Evolutionary conservation across 2,329 filamentous ascomycete genomes (phyloP).

Genomic region (Fusarium nanum): DNA sequence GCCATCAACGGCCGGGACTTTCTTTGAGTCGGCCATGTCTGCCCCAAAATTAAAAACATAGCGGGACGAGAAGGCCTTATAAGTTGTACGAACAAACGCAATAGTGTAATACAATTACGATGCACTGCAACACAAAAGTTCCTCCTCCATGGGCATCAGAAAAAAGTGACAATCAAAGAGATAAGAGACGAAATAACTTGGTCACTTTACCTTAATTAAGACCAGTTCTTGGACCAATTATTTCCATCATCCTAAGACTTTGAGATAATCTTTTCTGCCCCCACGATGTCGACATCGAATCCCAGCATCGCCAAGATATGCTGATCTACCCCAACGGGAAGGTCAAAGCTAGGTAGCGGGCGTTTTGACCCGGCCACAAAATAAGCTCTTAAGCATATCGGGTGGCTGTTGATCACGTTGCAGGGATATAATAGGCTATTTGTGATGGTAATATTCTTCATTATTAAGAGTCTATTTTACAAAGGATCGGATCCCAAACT

Average conservation of each 20-base stretch:
- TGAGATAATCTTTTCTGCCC: background rate
- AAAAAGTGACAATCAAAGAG: background rate
- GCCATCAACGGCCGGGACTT: slow-evolving; percentile 19
- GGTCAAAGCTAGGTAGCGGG: slow-evolving; percentile 10
- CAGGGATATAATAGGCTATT: slow-evolving; percentile 3
- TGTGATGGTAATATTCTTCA: background rate
- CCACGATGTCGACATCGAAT: slow-evolving; percentile 33
- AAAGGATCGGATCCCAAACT: background rate
- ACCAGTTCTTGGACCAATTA: background rate
- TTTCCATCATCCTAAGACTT: background rate
- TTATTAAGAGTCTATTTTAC: slow-evolving; percentile 3
- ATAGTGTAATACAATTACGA: background rate
- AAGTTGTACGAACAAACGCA: background rate
- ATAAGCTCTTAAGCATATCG: slow-evolving; percentile 37
- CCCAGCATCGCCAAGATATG: slow-evolving; percentile 24
- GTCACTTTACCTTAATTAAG: accelerated
- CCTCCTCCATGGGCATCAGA: background rate
- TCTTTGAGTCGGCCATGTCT: slow-evolving; percentile 30
- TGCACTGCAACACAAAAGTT: background rate
- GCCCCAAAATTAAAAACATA: background rate
- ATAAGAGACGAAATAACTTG: background rate
- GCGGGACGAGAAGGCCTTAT: background rate
- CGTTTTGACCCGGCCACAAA: slow-evolving; percentile 21
- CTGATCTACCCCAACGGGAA: slow-evolving; percentile 35
- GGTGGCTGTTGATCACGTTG: slow-evolving; percentile 6